These are phyloP conservation scores for Ogataea siamensis DNA, from an alignment of 805 yeast species.

Conservation along the genomic window DNA sequence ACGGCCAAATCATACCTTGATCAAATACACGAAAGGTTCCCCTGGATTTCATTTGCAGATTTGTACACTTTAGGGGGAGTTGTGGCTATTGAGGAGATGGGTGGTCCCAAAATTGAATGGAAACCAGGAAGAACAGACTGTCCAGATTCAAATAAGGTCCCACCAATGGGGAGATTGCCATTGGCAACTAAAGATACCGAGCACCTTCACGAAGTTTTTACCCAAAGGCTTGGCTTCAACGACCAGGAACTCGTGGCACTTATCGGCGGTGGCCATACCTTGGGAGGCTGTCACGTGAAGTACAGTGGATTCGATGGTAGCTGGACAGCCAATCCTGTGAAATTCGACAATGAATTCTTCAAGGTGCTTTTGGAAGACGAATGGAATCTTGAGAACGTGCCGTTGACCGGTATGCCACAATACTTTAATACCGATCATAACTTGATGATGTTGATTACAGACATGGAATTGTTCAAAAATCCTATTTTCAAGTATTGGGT, in stretches of 20 bases:
- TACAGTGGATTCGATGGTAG: conserved; percentile 49
- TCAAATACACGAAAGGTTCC: conserved; percentile 53
- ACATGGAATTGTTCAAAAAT: conserved; percentile 61
- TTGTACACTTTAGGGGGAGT: conserved; percentile 79
- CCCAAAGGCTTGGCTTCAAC: conserved; percentile 58
- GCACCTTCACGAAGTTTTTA: conserved; percentile 63
- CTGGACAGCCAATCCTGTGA: conserved; percentile 43
- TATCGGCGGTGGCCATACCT: conserved; percentile 73
- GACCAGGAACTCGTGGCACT: conserved; percentile 74
- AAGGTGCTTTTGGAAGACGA: conserved; percentile 49
- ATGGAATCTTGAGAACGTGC: conserved; percentile 37
- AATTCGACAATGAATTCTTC: conserved; percentile 44
- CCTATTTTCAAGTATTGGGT: conserved; percentile 59
- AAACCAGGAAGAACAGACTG: conserved; percentile 75
- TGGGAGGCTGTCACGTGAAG: conserved; percentile 71
- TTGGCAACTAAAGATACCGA: conserved; percentile 63
- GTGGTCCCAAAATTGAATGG: conserved; percentile 80
- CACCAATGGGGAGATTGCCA: conserved; percentile 72
- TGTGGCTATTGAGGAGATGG: conserved; percentile 71
- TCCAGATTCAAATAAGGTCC: conserved; percentile 45
- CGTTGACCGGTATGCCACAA: conserved; percentile 42
- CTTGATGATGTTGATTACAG: conserved; percentile 87
- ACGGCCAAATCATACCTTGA: conserved; percentile 55
- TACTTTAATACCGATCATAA: conserved; percentile 36
- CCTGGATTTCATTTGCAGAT: conserved; percentile 78